Percentiles rank a stretch among this genome's conserved stretches.
These are phyloP conservation scores for Cichorium intybus DNA, from an alignment of 140 eudicot species.

Conservation along the genomic window DNA sequence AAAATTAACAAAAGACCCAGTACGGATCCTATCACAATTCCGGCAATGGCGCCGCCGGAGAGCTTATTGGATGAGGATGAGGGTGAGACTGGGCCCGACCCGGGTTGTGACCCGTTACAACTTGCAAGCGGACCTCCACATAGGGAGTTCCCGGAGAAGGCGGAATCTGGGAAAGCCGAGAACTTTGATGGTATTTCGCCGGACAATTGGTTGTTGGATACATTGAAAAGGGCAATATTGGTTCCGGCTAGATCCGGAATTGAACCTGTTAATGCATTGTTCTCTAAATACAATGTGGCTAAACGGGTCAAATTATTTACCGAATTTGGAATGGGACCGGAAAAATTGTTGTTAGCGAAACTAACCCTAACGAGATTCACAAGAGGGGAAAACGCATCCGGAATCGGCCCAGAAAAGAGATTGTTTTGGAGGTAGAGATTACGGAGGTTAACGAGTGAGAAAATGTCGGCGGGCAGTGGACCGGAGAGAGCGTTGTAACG, in stretches of 20 bases:
- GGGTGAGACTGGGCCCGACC: constrained; percentile 1
- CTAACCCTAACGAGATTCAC: constrained; percentile 45
- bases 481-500: constrained; percentile 62
- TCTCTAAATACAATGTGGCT: constrained; percentile 44
- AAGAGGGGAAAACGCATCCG: constrained; percentile 33
- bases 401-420: constrained; percentile 41
- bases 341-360: constrained; percentile 48
- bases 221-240: constrained; percentile 42
- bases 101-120: constrained; percentile 32
- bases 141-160: constrained; percentile 59
- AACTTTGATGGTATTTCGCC: constrained; percentile 44
- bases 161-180: constrained; percentile 25
- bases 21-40: constrained; percentile 63
- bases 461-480: constrained; percentile 44
- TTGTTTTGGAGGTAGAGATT: constrained; percentile 47
- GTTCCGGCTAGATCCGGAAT: constrained; percentile 39
- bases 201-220: constrained; percentile 39
- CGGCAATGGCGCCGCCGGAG: constrained; percentile 84
- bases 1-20: constrained; percentile 46
- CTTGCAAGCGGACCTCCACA: constrained; percentile 53
- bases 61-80: constrained; percentile 40
- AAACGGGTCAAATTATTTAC: constrained; percentile 43
- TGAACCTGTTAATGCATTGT: constrained; percentile 41
- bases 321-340: constrained; percentile 43
- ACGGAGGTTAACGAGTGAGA: constrained; percentile 31